Percentiles rank a stretch among this genome's conserved stretches.
Conservation (phyloP, 176 grass and related monocot genomes). For the Carex kokanica region DNA sequence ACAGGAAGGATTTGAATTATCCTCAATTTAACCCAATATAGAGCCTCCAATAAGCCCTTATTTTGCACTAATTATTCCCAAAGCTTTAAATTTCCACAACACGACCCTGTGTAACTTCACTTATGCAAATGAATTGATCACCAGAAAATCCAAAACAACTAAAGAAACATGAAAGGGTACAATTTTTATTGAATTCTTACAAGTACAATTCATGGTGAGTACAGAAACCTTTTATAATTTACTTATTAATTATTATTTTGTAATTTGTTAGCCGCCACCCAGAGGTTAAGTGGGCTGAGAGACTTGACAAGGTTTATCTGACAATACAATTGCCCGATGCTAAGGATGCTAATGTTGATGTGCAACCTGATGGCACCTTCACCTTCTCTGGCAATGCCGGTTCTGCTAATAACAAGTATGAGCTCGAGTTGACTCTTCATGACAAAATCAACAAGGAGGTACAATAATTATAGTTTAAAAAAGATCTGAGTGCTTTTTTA, state of each 20-base stretch:
- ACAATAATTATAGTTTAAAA: slow-evolving; percentile 19
- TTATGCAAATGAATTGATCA: neutral
- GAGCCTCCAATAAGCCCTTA: neutral
- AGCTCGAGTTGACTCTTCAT: slow-evolving; percentile 67
- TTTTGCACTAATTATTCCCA: neutral
- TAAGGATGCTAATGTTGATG: slow-evolving; percentile 86
- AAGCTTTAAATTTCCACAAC: neutral
- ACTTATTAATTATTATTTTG: neutral
- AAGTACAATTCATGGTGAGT: no score
- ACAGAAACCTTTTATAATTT: neutral
- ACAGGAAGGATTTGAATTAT: neutral
- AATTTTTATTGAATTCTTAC: neutral
- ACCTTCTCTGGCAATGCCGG: slow-evolving; percentile 79
- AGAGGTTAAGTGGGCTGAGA: slow-evolving; percentile 88
- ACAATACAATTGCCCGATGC: slow-evolving; percentile 77
- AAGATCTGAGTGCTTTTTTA: neutral
- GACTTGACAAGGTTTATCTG: slow-evolving; percentile 85
- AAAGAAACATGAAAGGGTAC: neutral
- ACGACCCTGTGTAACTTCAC: neutral
- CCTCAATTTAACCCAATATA: neutral
- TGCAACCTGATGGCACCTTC: slow-evolving; percentile 87
- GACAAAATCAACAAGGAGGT: slow-evolving; percentile 91
- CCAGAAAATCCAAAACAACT: neutral
- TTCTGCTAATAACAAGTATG: slow-evolving; percentile 49
- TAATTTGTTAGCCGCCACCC: slow-evolving; percentile 64